Percentiles rank a stretch among this genome's conserved stretches.
phyloP scores from a whole-genome alignment of 2,329 filamentous ascomycete genomes.

The Fusarium caatingaense region DNA sequence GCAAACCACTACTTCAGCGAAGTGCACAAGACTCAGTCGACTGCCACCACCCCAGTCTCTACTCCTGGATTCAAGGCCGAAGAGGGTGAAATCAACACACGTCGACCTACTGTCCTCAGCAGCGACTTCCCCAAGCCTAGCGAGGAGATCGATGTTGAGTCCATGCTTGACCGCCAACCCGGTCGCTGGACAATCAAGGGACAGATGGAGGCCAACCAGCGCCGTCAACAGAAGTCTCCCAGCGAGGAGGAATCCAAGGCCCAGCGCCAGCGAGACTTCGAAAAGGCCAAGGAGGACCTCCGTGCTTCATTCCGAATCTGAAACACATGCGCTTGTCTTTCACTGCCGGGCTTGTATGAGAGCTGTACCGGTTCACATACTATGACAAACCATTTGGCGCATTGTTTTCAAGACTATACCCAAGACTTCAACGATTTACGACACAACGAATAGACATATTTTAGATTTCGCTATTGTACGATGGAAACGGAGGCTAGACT shows the following conservation, averaged over 20 bases:
- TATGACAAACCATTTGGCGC: constrained; percentile 29
- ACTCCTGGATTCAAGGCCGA: constrained; percentile 38
- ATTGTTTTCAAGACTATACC: constrained; percentile 40
- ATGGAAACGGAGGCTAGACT: constrained; percentile 3
- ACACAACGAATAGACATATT: constrained; percentile 37
- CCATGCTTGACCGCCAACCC: constrained; percentile 58
- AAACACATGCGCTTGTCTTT: neutral
- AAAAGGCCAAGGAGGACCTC: constrained; percentile 61
- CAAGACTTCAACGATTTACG: constrained; percentile 39
- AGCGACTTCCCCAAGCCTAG: constrained; percentile 57
- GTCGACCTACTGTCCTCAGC: constrained; percentile 44
- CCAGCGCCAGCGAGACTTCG: constrained; percentile 55
- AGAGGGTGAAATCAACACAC: constrained; percentile 16
- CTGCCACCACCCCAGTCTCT: constrained; percentile 38
- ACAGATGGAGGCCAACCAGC: constrained; percentile 49
- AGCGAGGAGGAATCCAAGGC: constrained; percentile 49
- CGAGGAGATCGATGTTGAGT: constrained; percentile 54
- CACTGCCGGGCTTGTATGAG: neutral
- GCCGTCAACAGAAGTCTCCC: constrained; percentile 39
- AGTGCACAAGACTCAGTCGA: constrained; percentile 38
- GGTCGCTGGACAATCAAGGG: constrained; percentile 56
- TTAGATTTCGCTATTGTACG: constrained; percentile 13
- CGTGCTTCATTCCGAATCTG: constrained; percentile 47
- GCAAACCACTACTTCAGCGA: constrained; percentile 33
- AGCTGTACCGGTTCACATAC: neutral